Evolutionary conservation across 305 asterid species (phyloP), one percentile per base, ranked within the genome.

Genomic region (Fraxinus velutina): DNA sequence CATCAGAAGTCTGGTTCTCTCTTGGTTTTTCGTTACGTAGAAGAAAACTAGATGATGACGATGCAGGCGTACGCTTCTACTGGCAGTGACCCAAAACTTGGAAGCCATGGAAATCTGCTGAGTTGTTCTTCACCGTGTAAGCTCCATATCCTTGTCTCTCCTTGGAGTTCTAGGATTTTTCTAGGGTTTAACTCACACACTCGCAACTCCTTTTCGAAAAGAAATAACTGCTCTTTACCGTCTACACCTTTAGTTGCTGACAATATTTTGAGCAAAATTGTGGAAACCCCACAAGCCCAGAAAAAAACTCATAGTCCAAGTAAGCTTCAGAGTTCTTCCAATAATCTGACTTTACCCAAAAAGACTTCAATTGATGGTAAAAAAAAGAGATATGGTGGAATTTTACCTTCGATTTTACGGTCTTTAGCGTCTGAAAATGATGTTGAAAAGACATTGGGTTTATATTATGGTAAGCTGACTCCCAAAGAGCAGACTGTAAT

Each of bases 401-500:
- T 94, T 97, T 84, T 95, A 89, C 96, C 98, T 6, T 87, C 89
- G 0, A 77, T 95, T 83, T 86, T 92, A 70, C 86, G 84, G 78
- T 88, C 92, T 55, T 89, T 93, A 81, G 90, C 91, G 47, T 78
- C 82, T 21, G 95, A 87, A 36, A 87, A 34, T 86, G 92, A 91
- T 81, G 90, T 92, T 0, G 97, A 89, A 60, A 88, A 83, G 77
- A 83, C 88, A 15, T 97, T 93, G 80, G 88, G 87, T 50, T 87
- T 83, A 70, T 85, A 92, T 73, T 84, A 79, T 77, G 94, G 91
- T 83, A 91, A 90, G 86, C 91, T 92, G 24, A 91, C 80, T 82
- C 92, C 97, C 60, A 92, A 90, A 80, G 97, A 92, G 89, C 93
- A 92, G 80, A 95, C 98, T 12, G 92, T 95, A 85, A 89, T 95